Base-by-base conservation (phyloP, 2,329 filamentous ascomycete genomes). In the Exserohilum rostratum region DNA sequence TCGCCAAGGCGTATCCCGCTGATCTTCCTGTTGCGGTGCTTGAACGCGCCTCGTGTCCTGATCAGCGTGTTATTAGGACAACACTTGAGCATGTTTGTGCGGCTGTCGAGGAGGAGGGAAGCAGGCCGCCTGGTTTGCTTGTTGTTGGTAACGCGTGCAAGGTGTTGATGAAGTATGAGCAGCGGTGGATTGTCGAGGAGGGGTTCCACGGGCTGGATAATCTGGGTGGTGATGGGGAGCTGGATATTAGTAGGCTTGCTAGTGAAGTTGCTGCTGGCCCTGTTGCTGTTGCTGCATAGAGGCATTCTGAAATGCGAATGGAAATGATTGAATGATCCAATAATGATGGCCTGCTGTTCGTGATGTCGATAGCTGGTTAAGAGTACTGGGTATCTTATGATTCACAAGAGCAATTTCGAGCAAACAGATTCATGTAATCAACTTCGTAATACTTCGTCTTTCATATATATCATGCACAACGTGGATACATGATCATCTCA, bases 21-120 rank as follows among this genome's bases (percentile, higher is more conserved):
- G 76, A 79, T n/a, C 95, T 92, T 1, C 92, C 93, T 0, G 97
- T 93, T 68, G 93, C 93, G 0, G 93, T 99, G 10, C 84, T 99
- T 50, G 95, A 99, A 77, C 84, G 95, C 31, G 95, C 95, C 5
- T 96, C 90, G 57, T 99, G 95, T 71, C 90, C 91, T 0, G 95
- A 99, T 71, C 95, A 99, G 78, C 83, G 93, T 44, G 90, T 99
- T 13, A 93, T 99, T 25, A 83, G 95, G 51, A 95, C 92, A 1
- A 96, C 91, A 1, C 77, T 99, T 20, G 83, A 87, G 64, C 83
- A 89, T 66, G 91, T 98, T 1, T 89, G 84, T 20, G 83, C 87
- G 47, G 95, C 95, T 0, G 87, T 99, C 40, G 92, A 97, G 72
- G 86, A 90, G 45, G 91, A 96, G 69, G 95, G 95, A 0, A 95